Evolutionary conservation across 179 eudicot species (phyloP), one percentile per base, ranked within the genome.

Genomic region (Spergularia azorica): DNA sequence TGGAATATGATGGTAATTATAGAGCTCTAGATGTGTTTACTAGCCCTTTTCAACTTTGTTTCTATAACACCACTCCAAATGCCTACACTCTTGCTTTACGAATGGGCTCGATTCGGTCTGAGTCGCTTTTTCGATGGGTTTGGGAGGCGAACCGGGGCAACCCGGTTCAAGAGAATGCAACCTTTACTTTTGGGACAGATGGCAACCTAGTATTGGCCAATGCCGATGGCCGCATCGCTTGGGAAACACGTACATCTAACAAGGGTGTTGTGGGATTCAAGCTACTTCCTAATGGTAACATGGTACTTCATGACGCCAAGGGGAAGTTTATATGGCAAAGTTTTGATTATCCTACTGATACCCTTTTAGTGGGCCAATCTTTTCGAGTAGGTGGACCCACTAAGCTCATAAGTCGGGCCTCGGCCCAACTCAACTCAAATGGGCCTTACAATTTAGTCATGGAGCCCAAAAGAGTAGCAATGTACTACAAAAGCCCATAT

Each of bases 301-400:
- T 91, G 83, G 94, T 90, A 38, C 87, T 91, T 2, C 75, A 69
- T 70, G 89, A 88, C 52, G 67, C 70, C 0, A 84, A 81, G 46
- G 87, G 80, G 0, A 80, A 57, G 0, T 87, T 79, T 9, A 46
- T 85, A 3, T 90, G 92, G 97, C 92, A 87, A 76, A 86, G 91
- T 72, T 89, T 86, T 77, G 90, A 91, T 64, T 74, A 73, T 9
- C 90, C 95, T 0, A 85, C 90, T 0, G 92, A 88, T 57, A 88
- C 94, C 7, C 79, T 88, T 9, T 78, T 90, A 13, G 85, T 85
- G 69, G 94, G 90, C 74, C 90, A 88, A 51, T 74, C 85, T 26
- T 82, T 88, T 0, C 43, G 75, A 6, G 54, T 54, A 9, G 76
- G 70, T 15, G 87, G 86, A 36, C 79, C 77, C 12, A 68, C 17